Percentiles rank a stretch among this genome's conserved stretches.
Evolutionary conservation across 495 filamentous ascomycete genomes (phyloP).

Genomic region (Xylona heveae): DNA sequence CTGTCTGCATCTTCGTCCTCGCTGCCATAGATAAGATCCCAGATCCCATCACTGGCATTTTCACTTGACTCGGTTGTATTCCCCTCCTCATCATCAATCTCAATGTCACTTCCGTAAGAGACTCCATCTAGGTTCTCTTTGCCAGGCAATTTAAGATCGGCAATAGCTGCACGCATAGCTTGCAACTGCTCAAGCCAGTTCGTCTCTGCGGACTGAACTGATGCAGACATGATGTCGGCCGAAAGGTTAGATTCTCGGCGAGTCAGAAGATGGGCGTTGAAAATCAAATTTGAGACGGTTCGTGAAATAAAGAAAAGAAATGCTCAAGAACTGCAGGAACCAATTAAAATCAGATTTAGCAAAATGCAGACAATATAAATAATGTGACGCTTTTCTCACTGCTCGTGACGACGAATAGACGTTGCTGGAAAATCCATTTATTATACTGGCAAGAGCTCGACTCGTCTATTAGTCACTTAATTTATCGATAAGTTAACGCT

Average conservation of each 20-base stretch:
- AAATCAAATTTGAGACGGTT: no score
- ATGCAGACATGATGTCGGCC: conserved; percentile 11
- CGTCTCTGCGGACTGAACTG: conserved; percentile 22
- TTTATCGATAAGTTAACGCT: no score
- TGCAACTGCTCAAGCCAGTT: conserved; percentile 52
- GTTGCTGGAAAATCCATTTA: no score
- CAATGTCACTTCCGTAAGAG: conserved; percentile 18
- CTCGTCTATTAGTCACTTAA: no score
- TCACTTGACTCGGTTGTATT: conserved; percentile 34
- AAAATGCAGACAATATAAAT: no score
- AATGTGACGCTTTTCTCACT: no score
- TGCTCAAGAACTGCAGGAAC: not conserved
- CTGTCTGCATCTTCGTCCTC: conserved; percentile 37
- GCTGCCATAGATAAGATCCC: conserved; percentile 66
- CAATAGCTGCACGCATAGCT: conserved; percentile 52
- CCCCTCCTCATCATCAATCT: conserved; percentile 39
- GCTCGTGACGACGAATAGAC: no score
- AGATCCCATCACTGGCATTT: conserved; percentile 55
- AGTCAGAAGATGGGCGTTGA: not conserved
- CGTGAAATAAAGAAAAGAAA: no score
- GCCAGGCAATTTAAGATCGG: conserved; percentile 35
- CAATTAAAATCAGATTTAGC: no score
- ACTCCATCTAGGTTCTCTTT: conserved; percentile 1
- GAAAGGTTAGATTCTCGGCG: conserved; percentile 1
- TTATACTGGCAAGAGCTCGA: no score